Evolutionary conservation across 768 basidiomycete species (phyloP).

Genomic region (Pisolithus microcarpus): DNA sequence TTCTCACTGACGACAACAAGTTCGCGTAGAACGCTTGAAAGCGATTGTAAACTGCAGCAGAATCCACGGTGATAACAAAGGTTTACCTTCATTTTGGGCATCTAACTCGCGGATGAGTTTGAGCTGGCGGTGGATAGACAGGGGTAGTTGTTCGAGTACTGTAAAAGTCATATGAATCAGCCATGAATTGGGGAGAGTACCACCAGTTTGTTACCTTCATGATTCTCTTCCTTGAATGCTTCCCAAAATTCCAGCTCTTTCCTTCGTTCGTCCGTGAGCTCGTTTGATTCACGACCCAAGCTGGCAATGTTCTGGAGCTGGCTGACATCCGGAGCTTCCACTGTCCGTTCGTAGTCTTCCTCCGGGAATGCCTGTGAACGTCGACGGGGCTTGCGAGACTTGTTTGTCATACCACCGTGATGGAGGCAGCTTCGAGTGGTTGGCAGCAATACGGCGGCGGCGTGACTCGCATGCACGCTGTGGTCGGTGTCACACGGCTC

Average conservation of each 20-base stretch:
- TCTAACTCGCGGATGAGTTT: slow-evolving; percentile 69
- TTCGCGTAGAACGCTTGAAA: slow-evolving; percentile 33
- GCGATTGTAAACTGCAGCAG: slow-evolving; percentile 2
- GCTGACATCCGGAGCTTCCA: slow-evolving; percentile 11
- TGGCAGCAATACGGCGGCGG: no score
- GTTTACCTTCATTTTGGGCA: slow-evolving; percentile 50
- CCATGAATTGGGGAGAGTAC: neutral
- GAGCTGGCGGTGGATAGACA: slow-evolving; percentile 66
- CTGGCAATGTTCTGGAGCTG: slow-evolving; percentile 5
- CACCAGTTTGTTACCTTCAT: slow-evolving; percentile 48
- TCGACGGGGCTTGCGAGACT: slow-evolving; percentile 38
- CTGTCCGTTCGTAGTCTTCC: slow-evolving; percentile 20
- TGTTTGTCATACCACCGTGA: neutral
- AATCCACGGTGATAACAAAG: neutral
- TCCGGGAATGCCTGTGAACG: slow-evolving; percentile 35
- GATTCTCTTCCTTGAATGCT: slow-evolving; percentile 69
- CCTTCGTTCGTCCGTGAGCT: slow-evolving; percentile 24
- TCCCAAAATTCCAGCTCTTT: slow-evolving; percentile 68
- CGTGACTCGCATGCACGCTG: no score
- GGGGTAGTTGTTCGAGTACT: slow-evolving; percentile 77
- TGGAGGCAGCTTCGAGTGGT: no score
- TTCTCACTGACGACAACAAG: slow-evolving; percentile 38
- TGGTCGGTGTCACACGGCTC: no score
- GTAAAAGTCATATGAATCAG: neutral
- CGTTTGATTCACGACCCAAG: slow-evolving; percentile 4